These are phyloP conservation scores for Diaporthe australafricana DNA, from an alignment of 2,329 filamentous ascomycete genomes.

Conservation along the genomic window DNA sequence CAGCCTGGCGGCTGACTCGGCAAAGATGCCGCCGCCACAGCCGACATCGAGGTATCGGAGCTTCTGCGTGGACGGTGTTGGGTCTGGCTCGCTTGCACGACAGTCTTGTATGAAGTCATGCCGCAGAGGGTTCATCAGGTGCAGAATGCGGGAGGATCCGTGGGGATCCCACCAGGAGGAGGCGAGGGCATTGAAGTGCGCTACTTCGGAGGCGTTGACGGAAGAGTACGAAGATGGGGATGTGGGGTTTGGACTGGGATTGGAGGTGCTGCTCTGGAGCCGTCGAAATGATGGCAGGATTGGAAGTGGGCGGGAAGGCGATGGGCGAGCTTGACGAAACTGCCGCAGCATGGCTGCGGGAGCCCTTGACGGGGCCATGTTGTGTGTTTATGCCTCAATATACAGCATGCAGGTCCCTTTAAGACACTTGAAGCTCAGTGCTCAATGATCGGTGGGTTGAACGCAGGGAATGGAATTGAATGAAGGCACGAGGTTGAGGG, in stretches of 20 bases:
- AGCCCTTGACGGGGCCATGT: conserved; percentile 37
- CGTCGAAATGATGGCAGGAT: conserved; percentile 28
- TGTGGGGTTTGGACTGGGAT: not conserved
- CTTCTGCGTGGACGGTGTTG: conserved; percentile 49
- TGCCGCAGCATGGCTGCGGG: conserved; percentile 27
- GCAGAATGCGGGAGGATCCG: conserved; percentile 89
- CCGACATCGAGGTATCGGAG: conserved; percentile 89
- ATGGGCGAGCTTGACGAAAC: conserved; percentile 19
- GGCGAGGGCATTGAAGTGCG: conserved; percentile 94
- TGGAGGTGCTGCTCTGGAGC: not conserved
- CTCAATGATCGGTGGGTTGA: not conserved
- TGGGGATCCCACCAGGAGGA: conserved; percentile 98
- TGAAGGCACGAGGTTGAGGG: not conserved
- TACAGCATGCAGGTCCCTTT: not conserved
- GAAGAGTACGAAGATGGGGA: conserved; percentile 64
- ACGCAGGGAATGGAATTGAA: not conserved
- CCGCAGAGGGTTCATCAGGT: conserved; percentile 97
- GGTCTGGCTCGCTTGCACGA: conserved; percentile 63
- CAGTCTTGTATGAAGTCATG: conserved; percentile 90
- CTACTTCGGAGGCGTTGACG: conserved; percentile 89
- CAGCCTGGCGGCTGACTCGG: conserved; percentile 83
- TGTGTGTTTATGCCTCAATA: not conserved
- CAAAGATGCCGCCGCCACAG: conserved; percentile 96
- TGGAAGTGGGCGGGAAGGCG: conserved; percentile 5
- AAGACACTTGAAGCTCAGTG: not conserved